These are phyloP conservation scores for Diaporthe ilicicola DNA, from an alignment of 2,329 filamentous ascomycete species.

Conservation along the genomic window DNA sequence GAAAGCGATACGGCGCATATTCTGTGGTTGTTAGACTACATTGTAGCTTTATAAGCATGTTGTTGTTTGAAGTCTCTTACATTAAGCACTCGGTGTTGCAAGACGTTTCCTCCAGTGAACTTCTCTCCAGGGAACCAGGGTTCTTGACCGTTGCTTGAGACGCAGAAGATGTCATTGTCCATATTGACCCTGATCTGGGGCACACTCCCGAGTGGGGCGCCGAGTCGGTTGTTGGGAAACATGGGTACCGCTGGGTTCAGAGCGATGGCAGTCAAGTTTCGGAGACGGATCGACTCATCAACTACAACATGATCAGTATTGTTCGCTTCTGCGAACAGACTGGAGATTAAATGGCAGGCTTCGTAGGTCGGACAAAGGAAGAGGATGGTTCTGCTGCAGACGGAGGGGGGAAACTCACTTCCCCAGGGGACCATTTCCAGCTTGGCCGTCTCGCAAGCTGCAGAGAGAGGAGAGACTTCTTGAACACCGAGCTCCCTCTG, in stretches of 20 bases:
- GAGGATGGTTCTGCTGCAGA: no score
- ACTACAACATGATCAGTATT: neutral
- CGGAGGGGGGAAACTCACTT: no score
- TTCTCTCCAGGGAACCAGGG: neutral
- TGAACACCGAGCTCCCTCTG: no score
- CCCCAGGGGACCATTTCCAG: no score
- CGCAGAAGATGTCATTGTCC: neutral
- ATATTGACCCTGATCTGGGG: neutral
- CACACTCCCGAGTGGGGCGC: neutral
- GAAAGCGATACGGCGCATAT: neutral
- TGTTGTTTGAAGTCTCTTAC: neutral
- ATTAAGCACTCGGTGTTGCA: neutral
- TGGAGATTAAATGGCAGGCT: no score
- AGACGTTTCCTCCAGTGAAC: neutral
- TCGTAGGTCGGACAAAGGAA: no score
- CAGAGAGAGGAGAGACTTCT: no score
- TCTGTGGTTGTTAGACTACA: neutral
- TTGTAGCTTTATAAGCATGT: no score
- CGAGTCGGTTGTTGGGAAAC: neutral
- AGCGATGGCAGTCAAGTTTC: neutral
- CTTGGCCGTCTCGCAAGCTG: no score
- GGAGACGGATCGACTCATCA: accelerated
- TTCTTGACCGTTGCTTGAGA: neutral
- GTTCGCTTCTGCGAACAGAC: no score
- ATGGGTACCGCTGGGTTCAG: neutral